These are phyloP conservation scores for Lactifluus piperatus DNA, from an alignment of 768 basidiomycete species.

Conservation along the genomic window DNA sequence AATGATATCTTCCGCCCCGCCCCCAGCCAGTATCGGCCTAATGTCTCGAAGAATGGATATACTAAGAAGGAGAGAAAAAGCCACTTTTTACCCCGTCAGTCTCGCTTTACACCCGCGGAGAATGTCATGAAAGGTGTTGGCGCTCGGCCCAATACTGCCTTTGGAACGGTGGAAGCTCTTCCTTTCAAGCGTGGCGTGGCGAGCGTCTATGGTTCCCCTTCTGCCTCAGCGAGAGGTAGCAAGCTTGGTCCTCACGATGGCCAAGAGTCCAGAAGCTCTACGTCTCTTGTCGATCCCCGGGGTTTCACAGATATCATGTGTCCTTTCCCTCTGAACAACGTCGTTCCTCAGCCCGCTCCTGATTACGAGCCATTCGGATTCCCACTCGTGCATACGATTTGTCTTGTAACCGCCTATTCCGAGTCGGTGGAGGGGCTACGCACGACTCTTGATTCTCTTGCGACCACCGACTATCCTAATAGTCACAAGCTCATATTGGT, in stretches of 20 bases:
- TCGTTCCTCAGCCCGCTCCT: constrained; percentile 85
- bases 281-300: constrained; percentile 53
- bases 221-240: constrained; percentile 29
- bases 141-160: constrained; percentile 52
- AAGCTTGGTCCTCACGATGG: constrained; percentile 69
- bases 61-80: constrained; percentile 43
- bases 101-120: constrained; percentile 70
- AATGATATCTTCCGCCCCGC: constrained; percentile 93
- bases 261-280: constrained; percentile 72
- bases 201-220: constrained; percentile 24
- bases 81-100: constrained; percentile 57
- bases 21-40: constrained; percentile 84
- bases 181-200: constrained; percentile 50
- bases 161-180: constrained; percentile 55
- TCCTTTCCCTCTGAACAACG: constrained; percentile 86
- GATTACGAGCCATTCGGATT: constrained; percentile 96
- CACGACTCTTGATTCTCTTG: constrained; percentile 96
- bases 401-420: constrained; percentile 96
- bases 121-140: constrained; percentile 42
- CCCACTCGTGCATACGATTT: constrained; percentile 88
- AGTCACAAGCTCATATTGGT: constrained; percentile 93
- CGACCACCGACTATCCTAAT: constrained; percentile 98
- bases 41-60: constrained; percentile 67
- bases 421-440: constrained; percentile 94
- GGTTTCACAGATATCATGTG: constrained; percentile 63